Base-by-base conservation (phyloP, 2,329 filamentous ascomycete genomes). In the Penicillium thymicola region DNA sequence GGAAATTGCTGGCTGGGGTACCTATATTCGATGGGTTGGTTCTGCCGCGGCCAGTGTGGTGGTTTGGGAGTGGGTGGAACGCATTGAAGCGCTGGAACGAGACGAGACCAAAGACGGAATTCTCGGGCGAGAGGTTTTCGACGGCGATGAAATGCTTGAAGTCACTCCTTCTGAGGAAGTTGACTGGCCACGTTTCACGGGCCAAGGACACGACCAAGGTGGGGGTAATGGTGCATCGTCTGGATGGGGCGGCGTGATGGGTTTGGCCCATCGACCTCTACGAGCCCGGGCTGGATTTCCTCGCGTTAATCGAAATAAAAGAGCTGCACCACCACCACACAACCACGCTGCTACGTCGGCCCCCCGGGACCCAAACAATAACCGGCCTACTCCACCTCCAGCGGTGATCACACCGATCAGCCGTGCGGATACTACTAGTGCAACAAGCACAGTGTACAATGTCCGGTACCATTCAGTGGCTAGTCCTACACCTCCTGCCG, bases 1-100 rank as follows among this genome's bases (percentile, higher is more conserved):
- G 27, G 86, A 90, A 59, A 88, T 96, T 59, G 90, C 90, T 38
- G 90, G 89, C 9, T 97, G 92, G 92, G 92, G 92, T 69, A 92
- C 96, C 69, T 97, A 96, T 69, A 92, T 96, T 44, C 82, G 92
- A 67, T 97, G 92, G 92, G 92, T 96, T n/a, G 92, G 92, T 46
- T 92, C 92, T 1, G 92, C 92, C 0, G 92, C 92, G 1, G 92
- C 92, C 28, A 96, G 91, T 75, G 92, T 96, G n/a, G 90, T 96
- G 23, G 92, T 97, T 2, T 97, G 92, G 92, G 92, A 97, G 74
- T 97, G 92, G 92, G 92, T 97, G 3, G 92, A 97, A 74, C 84
- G 92, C 27, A 97, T 97, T 47, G 92, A 97, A 72, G 90, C 92
- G 0, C 75, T 96, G 59, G 92, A 97, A 76, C 85, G 92, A 64